Evolutionary conservation across 2,329 filamentous ascomycete genomes (phyloP).

Genomic region (Diaporthe velutina): DNA sequence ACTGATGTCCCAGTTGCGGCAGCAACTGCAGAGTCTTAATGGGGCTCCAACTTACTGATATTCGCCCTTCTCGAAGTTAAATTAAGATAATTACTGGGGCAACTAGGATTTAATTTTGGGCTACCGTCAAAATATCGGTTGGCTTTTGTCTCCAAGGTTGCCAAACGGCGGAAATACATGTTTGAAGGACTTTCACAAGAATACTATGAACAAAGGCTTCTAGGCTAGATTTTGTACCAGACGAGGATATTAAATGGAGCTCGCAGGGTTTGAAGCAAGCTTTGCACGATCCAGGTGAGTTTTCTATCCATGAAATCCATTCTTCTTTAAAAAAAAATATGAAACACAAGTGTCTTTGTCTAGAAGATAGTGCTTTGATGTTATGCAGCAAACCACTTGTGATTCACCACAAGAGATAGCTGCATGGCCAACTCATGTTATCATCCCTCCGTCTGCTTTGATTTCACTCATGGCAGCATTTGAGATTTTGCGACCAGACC

Average conservation of each 20-base stretch:
- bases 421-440: neutral
- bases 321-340: neutral
- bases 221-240: neutral
- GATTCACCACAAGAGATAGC: neutral
- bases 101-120: neutral
- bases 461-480: neutral
- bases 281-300: neutral
- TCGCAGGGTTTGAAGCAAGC: neutral
- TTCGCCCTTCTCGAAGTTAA: neutral
- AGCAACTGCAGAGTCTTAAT: neutral
- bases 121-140: neutral
- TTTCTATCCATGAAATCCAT: neutral
- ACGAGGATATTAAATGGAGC: neutral
- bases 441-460: neutral
- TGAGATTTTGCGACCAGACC: accelerated
- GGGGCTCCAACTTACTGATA: no score
- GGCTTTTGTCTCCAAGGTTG: neutral
- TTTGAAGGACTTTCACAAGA: neutral
- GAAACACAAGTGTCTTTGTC: no score
- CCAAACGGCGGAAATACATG: neutral
- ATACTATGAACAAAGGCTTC: neutral
- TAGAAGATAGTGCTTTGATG: neutral
- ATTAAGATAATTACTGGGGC: neutral
- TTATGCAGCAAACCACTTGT: neutral
- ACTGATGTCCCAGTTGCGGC: neutral